A percentile compares a stretch with the other conserved stretches of the same genome.
Conservation (phyloP, 2,329 filamentous ascomycete species). For the Botrytis squamosa region DNA sequence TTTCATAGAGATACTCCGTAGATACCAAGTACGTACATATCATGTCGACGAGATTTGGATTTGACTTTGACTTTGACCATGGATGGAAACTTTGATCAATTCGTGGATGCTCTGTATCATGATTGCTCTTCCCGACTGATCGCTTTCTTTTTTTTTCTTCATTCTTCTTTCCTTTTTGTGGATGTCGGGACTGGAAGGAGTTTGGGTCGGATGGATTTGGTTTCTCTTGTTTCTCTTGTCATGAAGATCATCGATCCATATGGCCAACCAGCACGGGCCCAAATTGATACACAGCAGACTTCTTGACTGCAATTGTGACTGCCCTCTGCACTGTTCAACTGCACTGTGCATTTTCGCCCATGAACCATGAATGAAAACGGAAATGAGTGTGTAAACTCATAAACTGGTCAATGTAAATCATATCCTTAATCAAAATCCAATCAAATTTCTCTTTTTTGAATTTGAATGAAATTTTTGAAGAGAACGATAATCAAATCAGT, state of each 20-base stretch:
- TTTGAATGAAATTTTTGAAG: background rate
- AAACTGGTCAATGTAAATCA: background rate
- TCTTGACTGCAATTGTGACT: background rate
- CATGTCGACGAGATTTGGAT: background rate
- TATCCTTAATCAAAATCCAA: background rate
- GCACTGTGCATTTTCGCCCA: background rate
- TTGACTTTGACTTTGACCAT: background rate
- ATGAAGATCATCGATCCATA: background rate
- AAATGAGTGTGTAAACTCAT: background rate
- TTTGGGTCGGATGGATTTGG: background rate
- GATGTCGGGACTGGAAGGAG: background rate
- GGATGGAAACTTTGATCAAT: background rate
- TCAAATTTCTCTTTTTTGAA: background rate
- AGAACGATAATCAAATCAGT: background rate
- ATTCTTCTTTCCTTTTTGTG: background rate
- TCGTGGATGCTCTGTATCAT: background rate
- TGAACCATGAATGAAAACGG: slow-evolving; percentile 3
- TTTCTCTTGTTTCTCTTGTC: background rate
- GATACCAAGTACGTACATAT: background rate
- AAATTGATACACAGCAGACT: background rate
- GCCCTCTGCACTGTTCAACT: background rate
- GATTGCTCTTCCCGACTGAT: background rate
- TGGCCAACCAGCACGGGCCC: background rate
- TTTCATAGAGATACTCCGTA: background rate
- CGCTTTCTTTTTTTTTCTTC: background rate